Percentiles rank a stretch among this genome's conserved stretches.
phyloP scores from a whole-genome alignment of 2,329 filamentous ascomycete genomes.

The Stachybotrys elegans region DNA sequence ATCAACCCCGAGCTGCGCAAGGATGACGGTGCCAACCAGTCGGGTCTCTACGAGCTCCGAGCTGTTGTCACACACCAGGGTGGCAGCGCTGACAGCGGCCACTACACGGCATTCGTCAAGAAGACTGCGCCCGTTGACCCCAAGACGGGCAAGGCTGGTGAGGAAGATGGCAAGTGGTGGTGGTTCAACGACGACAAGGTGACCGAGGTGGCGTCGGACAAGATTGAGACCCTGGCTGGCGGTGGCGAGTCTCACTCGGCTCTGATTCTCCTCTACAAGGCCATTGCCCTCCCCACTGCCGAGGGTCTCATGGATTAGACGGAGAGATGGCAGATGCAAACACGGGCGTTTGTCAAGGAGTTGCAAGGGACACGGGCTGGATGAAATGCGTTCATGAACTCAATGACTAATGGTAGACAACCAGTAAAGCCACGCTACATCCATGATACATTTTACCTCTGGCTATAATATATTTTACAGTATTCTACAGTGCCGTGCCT shows the following conservation, averaged over 20 bases:
- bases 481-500: too few relatives aligned
- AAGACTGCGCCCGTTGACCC: slow-evolving; percentile 71
- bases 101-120: slow-evolving; percentile 98
- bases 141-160: slow-evolving; percentile 68
- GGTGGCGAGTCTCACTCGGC: slow-evolving; percentile 85
- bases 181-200: slow-evolving; percentile 99
- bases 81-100: slow-evolving; percentile 91
- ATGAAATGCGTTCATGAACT: too few relatives aligned
- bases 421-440: too few relatives aligned
- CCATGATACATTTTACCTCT: too few relatives aligned
- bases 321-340: too few relatives aligned
- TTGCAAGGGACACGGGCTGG: too few relatives aligned
- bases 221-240: slow-evolving; percentile 84
- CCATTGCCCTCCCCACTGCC: slow-evolving; percentile 61
- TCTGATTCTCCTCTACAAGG: slow-evolving; percentile 73
- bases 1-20: slow-evolving; percentile 69
- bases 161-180: slow-evolving; percentile 96
- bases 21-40: slow-evolving; percentile 85
- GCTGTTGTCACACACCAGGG: slow-evolving; percentile 96
- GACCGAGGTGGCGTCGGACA: slow-evolving; percentile 82
- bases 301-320: slow-evolving; percentile 35
- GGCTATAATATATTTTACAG: too few relatives aligned
- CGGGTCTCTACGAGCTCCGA: slow-evolving; percentile 89
- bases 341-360: not conserved
- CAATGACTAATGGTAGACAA: slow-evolving; percentile 12